Conservation (phyloP, 2,329 filamentous ascomycete genomes). For the Aspergillus latus region DNA sequence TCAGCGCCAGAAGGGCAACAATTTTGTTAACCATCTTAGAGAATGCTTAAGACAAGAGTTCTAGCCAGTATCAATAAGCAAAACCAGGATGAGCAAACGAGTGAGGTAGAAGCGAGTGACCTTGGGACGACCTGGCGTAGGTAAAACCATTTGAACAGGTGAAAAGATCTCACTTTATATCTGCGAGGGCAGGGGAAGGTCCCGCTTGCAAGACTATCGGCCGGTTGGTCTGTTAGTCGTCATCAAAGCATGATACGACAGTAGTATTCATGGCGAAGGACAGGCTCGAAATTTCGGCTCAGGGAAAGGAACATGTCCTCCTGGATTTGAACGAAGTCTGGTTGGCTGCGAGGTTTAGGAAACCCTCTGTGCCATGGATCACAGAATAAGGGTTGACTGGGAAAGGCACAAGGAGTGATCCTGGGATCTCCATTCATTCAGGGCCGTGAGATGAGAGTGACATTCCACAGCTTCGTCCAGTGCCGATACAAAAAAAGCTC, state of each 20-base stretch:
- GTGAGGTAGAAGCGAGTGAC: constrained; percentile 25
- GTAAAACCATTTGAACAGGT: constrained; percentile 6
- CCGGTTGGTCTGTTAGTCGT: constrained; percentile 16
- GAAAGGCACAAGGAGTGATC: constrained; percentile 8
- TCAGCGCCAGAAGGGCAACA: constrained; percentile 37
- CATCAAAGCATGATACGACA: constrained; percentile 26
- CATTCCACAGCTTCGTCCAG: constrained; percentile 30
- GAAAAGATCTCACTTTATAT: constrained; percentile 29
- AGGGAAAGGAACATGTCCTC: constrained; percentile 15
- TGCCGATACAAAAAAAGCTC: constrained; percentile 24
- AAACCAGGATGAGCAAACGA: constrained; percentile 23
- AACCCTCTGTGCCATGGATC: constrained; percentile 19
- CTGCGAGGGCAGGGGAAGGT: constrained; percentile 6
- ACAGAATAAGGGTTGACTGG: constrained; percentile 16
- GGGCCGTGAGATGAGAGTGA: constrained; percentile 24
- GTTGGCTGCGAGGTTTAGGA: constrained; percentile 17
- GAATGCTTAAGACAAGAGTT: constrained; percentile 20
- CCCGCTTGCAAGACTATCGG: constrained; percentile 16
- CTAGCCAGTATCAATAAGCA: constrained; percentile 14
- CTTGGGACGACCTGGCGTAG: constrained; percentile 23
- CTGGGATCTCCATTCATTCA: background rate
- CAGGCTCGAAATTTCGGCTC: background rate
- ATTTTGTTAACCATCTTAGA: constrained; percentile 38
- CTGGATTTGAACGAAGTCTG: constrained; percentile 1
- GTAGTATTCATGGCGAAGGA: constrained; percentile 25